A percentile compares a stretch with the other conserved stretches of the same genome.
Evolutionary conservation across 2,329 filamentous ascomycete species (phyloP).

Genomic region (Apiospora marii): DNA sequence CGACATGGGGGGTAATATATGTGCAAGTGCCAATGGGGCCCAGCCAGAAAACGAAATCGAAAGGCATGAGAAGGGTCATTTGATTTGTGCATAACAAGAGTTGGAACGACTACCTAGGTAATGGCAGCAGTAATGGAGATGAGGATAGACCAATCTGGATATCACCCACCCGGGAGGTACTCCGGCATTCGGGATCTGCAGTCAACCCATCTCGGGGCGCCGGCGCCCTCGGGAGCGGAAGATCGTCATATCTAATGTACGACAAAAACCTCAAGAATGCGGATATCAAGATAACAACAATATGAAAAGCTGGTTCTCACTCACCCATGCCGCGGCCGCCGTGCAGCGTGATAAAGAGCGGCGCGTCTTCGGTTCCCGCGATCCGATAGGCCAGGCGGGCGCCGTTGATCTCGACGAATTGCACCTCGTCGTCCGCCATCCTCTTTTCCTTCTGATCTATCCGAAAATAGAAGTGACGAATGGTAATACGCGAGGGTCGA

Average conservation of each 20-base stretch:
- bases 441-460: too few species aligned
- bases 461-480: too few species aligned
- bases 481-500: too few species aligned
- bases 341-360: constrained; percentile 47
- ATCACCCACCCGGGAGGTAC: background rate
- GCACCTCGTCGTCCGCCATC: constrained; percentile 13
- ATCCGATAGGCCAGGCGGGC: constrained; percentile 44
- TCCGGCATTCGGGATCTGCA: background rate
- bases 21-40: background rate
- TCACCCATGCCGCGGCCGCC: constrained; percentile 47
- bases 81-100: background rate
- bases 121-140: background rate
- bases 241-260: too few species aligned
- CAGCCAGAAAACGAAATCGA: background rate
- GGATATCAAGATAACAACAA: background rate
- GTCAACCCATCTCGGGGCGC: too few species aligned
- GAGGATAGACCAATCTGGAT: background rate
- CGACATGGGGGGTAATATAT: background rate
- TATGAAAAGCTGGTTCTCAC: background rate
- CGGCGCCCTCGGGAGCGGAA: too few species aligned
- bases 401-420: constrained; percentile 44
- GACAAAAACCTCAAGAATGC: background rate
- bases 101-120: background rate
- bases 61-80: background rate
- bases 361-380: constrained; percentile 39